Evolutionary conservation across 177 flowering plant species (phyloP).

Genomic region (Vitis hybrid): DNA sequence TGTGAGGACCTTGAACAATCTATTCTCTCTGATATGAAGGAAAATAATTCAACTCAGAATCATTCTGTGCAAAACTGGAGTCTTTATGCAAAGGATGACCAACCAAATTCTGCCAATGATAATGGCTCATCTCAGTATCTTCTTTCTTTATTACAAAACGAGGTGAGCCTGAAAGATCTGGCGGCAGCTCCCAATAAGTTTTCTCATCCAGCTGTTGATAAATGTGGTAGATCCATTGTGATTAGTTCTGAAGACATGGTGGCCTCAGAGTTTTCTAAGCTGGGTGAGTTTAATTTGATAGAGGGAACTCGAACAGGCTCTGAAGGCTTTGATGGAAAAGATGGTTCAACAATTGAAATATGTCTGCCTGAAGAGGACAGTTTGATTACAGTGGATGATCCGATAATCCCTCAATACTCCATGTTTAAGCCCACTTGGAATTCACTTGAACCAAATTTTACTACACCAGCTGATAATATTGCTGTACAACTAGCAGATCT

Average conservation of each 20-base stretch:
- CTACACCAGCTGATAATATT: not conserved
- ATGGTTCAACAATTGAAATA: slow-evolving; percentile 13
- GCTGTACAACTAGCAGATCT: slow-evolving; percentile 1
- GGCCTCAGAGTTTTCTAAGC: not conserved
- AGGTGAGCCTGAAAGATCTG: slow-evolving; percentile 18
- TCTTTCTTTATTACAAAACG: slow-evolving; percentile 50
- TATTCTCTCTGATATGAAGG: slow-evolving; percentile 40
- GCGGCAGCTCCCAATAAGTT: slow-evolving; percentile 6
- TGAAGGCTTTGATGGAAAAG: slow-evolving; percentile 4
- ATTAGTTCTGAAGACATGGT: slow-evolving; percentile 3
- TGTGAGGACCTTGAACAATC: slow-evolving; percentile 68
- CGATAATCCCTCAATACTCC: slow-evolving; percentile 1
- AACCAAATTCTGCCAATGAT: slow-evolving; percentile 26
- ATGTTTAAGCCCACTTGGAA: not conserved
- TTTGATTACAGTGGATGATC: slow-evolving; percentile 20
- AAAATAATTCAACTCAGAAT: slow-evolving; percentile 18
- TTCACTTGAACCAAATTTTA: not conserved
- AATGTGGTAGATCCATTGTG: not conserved
- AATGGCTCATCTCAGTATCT: slow-evolving; percentile 52
- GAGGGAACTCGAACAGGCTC: not conserved
- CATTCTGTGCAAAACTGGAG: slow-evolving; percentile 22
- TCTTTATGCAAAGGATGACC: slow-evolving; percentile 15
- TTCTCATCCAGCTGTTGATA: not conserved
- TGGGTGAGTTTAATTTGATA: not conserved
- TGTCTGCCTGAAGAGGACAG: slow-evolving; percentile 33